phyloP scores from a whole-genome alignment of 192 early-diverging fungal species.

The Mortierella alpina region DNA sequence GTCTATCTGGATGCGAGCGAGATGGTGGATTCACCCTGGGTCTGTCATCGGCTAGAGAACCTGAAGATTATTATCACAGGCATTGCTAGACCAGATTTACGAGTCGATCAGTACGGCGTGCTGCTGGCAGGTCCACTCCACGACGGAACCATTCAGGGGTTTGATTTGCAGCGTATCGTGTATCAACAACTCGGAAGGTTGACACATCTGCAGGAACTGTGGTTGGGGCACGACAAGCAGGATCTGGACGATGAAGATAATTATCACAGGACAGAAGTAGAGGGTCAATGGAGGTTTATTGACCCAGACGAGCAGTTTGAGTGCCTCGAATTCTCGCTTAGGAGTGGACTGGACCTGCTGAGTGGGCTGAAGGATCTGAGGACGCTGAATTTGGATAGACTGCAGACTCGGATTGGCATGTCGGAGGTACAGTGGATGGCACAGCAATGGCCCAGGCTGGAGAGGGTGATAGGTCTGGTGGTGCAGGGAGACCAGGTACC shows the following conservation, averaged over 20 bases:
- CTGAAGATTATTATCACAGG: conserved; percentile 39
- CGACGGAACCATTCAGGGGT: conserved; percentile 18
- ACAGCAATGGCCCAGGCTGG: conserved; percentile 30
- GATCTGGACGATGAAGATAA: conserved; percentile 51
- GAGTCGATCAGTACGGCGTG: conserved; percentile 24
- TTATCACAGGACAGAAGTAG: conserved; percentile 22
- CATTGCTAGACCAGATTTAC: conserved; percentile 32
- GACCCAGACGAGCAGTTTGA: conserved; percentile 45
- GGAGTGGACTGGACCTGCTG: conserved; percentile 21
- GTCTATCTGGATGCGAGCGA: conserved; percentile 44
- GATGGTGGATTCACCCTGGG: conserved; percentile 39
- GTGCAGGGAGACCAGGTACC: conserved; percentile 21
- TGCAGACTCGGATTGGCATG: conserved; percentile 31
- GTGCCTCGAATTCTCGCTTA: conserved; percentile 42
- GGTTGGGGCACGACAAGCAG: conserved; percentile 45
- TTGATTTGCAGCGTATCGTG: conserved; percentile 21
- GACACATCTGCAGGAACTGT: conserved; percentile 10
- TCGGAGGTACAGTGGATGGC: conserved; percentile 49
- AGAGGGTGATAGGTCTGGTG: conserved; percentile 36
- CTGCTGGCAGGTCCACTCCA: conserved; percentile 29
- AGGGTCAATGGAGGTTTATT: conserved; percentile 36
- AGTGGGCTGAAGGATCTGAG: conserved; percentile 20
- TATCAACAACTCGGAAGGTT: conserved; percentile 26
- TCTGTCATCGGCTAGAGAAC: conserved; percentile 18
- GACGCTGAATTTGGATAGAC: conserved; percentile 32